Conservation (phyloP, 116 monocot genomes). For the Posidonia oceanica region DNA sequence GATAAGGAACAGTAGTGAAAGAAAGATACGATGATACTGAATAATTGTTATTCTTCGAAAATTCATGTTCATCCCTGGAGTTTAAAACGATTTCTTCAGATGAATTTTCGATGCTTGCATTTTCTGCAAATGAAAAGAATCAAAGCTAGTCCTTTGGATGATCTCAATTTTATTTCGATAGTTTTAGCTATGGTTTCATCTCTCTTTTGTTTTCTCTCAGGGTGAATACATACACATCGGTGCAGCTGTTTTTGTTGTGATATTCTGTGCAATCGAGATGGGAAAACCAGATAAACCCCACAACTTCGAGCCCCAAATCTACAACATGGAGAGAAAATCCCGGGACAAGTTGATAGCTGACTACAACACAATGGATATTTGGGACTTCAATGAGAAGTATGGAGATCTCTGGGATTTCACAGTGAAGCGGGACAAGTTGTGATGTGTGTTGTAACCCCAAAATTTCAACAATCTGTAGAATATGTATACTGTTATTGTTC, state of each 20-base stretch:
- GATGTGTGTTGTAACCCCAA: no score
- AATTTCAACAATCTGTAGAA: no score
- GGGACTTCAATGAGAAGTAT: conserved; percentile 98
- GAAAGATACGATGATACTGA: no score
- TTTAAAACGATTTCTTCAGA: no score
- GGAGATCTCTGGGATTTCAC: conserved; percentile 98
- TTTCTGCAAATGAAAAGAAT: no score
- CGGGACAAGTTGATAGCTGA: conserved; percentile 76
- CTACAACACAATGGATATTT: conserved; percentile 94
- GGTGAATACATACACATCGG: conserved; percentile 78
- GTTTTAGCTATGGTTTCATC: background rate
- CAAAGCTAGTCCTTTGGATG: no score
- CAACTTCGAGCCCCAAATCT: conserved; percentile 87
- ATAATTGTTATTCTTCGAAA: no score
- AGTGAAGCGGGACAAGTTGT: conserved; percentile 47
- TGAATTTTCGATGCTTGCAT: no score
- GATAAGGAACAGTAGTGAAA: no score
- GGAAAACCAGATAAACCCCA: conserved; percentile 85
- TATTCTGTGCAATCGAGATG: conserved; percentile 80
- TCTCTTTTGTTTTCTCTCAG: conserved; percentile 17
- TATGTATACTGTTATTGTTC: no score
- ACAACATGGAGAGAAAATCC: conserved; percentile 73
- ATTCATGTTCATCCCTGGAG: no score
- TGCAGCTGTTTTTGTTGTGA: conserved; percentile 53
- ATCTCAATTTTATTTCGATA: no score